Base-by-base conservation (phyloP, 192 early-diverging fungal genomes). In the Gorgonomyces haynaldii region DNA sequence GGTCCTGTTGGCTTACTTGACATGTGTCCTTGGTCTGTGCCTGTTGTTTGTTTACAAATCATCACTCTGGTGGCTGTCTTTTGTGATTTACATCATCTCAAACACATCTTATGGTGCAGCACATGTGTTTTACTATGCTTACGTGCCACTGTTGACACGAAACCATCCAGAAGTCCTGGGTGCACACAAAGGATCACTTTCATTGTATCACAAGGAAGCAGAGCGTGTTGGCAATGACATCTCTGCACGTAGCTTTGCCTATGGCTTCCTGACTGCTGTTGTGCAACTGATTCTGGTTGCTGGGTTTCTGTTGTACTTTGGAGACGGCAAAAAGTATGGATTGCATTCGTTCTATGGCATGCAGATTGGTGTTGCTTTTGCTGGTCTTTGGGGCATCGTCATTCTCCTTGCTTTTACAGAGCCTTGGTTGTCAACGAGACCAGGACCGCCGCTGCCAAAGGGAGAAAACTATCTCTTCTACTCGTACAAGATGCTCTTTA, bases 361-460 rank as follows among this genome's bases (percentile, higher is more conserved):
- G 28, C 60, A 67, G 32, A 38, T 58, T 20, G 52, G 22, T 19
- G 27, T 62, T 9, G 47, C 56, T 3, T 16, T 59, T 8, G 17
- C 37, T 3, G 38, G 52, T 19, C 12, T 62, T 6, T 56, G 52
- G 45, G 52, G 46, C 48, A 13, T 67, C 4, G 47, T 36, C 4
- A 22, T 37, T 25, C 25, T 37, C 15, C 43, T 40, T 5, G 9
- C 41, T 21, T 21, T 1, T 28, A 31, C 56, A 37, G 19, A 36
- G 1, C 38, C 3, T 8, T 22, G 28, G 9, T 29, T 66, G 16
- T 47, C 44, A 36, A 17, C 10, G 2, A 28, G 65, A 17, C 59
- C 59, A 1, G 60, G 65, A 16, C 65, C 65, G 10, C 43, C 43
- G 3, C 41, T 67, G 13, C 65, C 65, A 24, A 30, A 29, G 9